These are phyloP conservation scores for Penicillium tannophilum DNA, from an alignment of 495 filamentous ascomycete genomes.

Conservation along the genomic window DNA sequence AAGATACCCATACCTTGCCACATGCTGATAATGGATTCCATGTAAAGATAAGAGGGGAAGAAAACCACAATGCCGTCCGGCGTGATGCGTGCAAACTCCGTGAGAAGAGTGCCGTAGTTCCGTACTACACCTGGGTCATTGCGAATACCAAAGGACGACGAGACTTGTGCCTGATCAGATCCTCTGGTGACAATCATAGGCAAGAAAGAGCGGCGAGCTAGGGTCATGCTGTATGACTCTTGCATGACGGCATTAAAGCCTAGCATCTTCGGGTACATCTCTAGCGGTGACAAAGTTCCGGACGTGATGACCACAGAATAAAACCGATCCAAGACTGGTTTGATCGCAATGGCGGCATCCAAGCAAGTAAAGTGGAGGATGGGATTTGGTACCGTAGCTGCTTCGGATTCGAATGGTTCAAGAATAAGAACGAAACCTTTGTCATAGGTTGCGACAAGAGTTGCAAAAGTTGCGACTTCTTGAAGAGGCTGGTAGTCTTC, in stretches of 20 bases:
- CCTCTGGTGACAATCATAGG: conserved; percentile 97
- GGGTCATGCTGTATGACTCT: conserved; percentile 96
- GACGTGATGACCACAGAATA: conserved; percentile 98
- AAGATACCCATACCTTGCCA: conserved; percentile 98
- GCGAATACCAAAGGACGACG: conserved; percentile 87
- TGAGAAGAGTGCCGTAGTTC: conserved; percentile 91
- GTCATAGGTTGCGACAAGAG: conserved; percentile 94
- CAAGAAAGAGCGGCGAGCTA: conserved; percentile 91
- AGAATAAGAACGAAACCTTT: conserved; percentile 95
- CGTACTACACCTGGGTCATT: conserved; percentile 93
- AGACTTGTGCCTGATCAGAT: conserved; percentile 88
- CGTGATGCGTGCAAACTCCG: conserved; percentile 91
- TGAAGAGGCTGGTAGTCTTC: conserved; percentile 97
- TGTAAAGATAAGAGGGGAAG: conserved; percentile 98
- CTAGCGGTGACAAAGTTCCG: conserved; percentile 92
- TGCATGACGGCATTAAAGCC: conserved; percentile 88
- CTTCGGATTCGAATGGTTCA: conserved; percentile 94
- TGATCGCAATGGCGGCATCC: conserved; percentile 97
- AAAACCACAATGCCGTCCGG: conserved; percentile 98
- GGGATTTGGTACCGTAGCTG: conserved; percentile 93
- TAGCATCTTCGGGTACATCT: conserved; percentile 99
- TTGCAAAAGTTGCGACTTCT: conserved; percentile 99
- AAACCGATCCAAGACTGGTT: conserved; percentile 96
- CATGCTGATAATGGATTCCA: conserved; percentile 98
- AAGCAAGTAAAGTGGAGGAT: conserved; percentile 95